Base-by-base conservation (phyloP, 1,139 yeast genomes). In the Candida mesenterica region DNA sequence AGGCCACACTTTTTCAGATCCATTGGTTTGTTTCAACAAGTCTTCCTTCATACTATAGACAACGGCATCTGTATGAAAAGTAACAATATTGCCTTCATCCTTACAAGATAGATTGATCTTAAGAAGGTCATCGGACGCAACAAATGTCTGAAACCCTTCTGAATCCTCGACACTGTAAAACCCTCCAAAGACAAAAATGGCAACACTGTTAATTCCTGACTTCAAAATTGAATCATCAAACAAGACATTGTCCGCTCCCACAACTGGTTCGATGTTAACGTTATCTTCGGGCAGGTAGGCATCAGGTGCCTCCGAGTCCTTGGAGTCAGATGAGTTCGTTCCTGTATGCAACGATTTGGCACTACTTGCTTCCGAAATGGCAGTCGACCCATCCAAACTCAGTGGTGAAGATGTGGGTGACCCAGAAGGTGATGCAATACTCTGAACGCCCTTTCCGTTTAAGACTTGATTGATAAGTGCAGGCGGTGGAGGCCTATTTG, bases 101-200 rank as follows among this genome's bases (percentile, higher is more conserved):
- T 37, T 40, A 10, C 51, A 36, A 5, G 55, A 51, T 19, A 68
- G 46, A 32, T 65, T 73, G 31, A 70, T 63, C 40, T 64, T 59
- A 28, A 68, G 46, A 8, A 70, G 48, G 17, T 66, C 72, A 41
- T 62, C 54, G 1, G 65, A 49, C 0, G 75, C 70, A 12, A 42
- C 44, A 40, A 68, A 68, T 3, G 28, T 31, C 13, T 48, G 47
- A 15, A 41, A 38, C 1, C 58, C 61, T 9, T 42, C 38, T 2
- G 41, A 41, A 17, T 47, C 46, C 9, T 36, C 34, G 1, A 40
- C 38, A n/a, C 49, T 36, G 9, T 42, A 38, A 40, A 70, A 70
- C 3, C 76, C 76, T 3, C 75, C 76, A 51, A 67, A 70, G 4
- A 67, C 49, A 42, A 61, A 69, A 0, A 70, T 55, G 7, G 62